Conservation (phyloP, 768 basidiomycete species). For the Serendipita vermifera region DNA sequence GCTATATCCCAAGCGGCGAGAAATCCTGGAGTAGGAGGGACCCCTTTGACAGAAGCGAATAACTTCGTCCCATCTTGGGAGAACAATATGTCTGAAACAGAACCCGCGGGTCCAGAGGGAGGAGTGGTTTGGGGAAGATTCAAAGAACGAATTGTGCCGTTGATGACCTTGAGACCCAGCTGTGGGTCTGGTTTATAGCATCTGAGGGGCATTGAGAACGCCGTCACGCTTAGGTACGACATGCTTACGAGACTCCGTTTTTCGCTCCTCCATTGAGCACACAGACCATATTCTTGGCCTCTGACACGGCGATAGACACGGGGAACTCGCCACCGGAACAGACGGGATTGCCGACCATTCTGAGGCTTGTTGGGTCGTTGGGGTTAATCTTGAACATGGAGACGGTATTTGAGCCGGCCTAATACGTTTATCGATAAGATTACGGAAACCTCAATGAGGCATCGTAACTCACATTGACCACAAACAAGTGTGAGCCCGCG, state of each 20-base stretch:
- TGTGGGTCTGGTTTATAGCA: conserved; percentile 34
- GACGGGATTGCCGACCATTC: conserved; percentile 33
- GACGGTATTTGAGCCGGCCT: conserved; percentile 37
- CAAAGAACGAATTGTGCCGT: conserved; percentile 32
- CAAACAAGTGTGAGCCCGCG: conserved; percentile 23
- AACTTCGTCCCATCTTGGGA: conserved; percentile 32
- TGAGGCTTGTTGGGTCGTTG: conserved; percentile 30
- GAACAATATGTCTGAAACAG: conserved; percentile 35
- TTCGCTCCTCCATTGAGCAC: conserved; percentile 33
- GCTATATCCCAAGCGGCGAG: conserved; percentile 39
- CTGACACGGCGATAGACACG: conserved; percentile 29
- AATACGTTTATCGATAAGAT: neutral
- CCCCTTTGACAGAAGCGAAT: conserved; percentile 37
- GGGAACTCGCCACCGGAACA: conserved; percentile 39
- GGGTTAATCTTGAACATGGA: conserved; percentile 31
- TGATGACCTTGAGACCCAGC: conserved; percentile 28
- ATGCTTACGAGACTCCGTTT: conserved; percentile 37
- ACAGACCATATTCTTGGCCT: conserved; percentile 23
- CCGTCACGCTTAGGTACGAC: conserved; percentile 30
- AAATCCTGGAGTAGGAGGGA: conserved; percentile 34
- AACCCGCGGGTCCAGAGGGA: conserved; percentile 35
- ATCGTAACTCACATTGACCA: conserved; percentile 28
- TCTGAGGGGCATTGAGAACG: conserved; percentile 30
- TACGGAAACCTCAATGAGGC: neutral
- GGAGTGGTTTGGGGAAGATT: conserved; percentile 40